A percentile compares a stretch with the other conserved stretches of the same genome.
Conservation (phyloP, 768 basidiomycete genomes). For the Rubroboletus pulcherrimus region DNA sequence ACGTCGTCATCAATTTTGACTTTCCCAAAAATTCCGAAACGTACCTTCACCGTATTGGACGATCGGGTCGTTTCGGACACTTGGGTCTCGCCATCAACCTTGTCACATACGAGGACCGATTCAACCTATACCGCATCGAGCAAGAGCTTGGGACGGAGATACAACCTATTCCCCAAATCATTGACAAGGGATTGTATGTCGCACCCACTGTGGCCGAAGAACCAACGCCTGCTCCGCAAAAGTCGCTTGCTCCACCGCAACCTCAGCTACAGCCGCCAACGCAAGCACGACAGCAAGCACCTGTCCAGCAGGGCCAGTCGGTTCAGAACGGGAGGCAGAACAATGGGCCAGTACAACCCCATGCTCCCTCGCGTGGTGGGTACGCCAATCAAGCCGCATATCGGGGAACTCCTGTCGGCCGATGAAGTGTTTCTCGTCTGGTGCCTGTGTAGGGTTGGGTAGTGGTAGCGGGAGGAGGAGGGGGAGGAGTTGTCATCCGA, state of each 20-base stretch:
- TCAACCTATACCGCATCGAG: conserved; percentile 97
- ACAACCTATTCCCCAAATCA: conserved; percentile 85
- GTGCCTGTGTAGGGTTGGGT: background rate
- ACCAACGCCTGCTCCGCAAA: conserved; percentile 45
- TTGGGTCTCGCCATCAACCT: conserved; percentile 96
- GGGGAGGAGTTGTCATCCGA: conserved; percentile 4
- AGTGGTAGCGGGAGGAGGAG: background rate
- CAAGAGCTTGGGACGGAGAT: conserved; percentile 99
- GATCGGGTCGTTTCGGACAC: conserved; percentile 96
- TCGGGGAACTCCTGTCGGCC: conserved; percentile 27
- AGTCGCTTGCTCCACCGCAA: conserved; percentile 33
- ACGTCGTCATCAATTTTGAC: conserved; percentile 99
- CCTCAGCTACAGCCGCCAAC: conserved; percentile 26
- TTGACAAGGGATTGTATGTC: conserved; percentile 92
- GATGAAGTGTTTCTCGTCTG: conserved; percentile 17
- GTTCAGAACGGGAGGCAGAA: conserved; percentile 29
- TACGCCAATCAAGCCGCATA: conserved; percentile 24
- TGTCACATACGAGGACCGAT: conserved; percentile 96
- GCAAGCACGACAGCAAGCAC: conserved; percentile 28
- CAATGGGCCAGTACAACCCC: conserved; percentile 22
- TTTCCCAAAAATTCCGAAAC: conserved; percentile 99
- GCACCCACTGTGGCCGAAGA: conserved; percentile 58
- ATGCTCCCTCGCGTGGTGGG: conserved; percentile 20
- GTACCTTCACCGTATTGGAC: conserved; percentile 97
- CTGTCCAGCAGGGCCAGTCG: conserved; percentile 22